A percentile compares a stretch with the other conserved stretches of the same genome.
phyloP scores from a whole-genome alignment of 371 early-diverging fungal species.

The Cokeromyces recurvatus region DNA sequence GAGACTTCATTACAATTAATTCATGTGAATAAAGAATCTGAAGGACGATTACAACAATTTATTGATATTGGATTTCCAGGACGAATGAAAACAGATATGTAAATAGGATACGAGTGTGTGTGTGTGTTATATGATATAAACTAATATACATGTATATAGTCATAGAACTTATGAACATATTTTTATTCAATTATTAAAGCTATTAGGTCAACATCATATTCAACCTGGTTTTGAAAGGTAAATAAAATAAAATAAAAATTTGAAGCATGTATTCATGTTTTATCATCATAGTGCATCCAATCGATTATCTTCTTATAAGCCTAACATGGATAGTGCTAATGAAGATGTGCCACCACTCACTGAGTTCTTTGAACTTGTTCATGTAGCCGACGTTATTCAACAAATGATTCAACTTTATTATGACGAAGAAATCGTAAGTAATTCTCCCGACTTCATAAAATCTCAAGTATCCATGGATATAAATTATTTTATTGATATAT shows the following conservation, averaged over 20 bases:
- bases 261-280: neutral
- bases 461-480: neutral
- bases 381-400: constrained; percentile 80
- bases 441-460: neutral
- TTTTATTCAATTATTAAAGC: constrained; percentile 58
- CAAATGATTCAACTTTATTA: constrained; percentile 89
- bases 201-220: constrained; percentile 63
- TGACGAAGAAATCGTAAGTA: constrained; percentile 64
- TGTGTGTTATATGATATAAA: too few relatives aligned
- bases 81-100: constrained; percentile 25
- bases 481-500: too few relatives aligned
- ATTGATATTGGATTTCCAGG: constrained; percentile 32
- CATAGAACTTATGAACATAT: constrained; percentile 59
- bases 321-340: constrained; percentile 26
- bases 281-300: constrained; percentile 52
- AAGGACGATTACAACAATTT: constrained; percentile 53
- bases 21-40: constrained; percentile 75
- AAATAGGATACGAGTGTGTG: neutral
- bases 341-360: constrained; percentile 52
- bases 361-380: constrained; percentile 85
- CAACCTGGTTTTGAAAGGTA: constrained; percentile 65
- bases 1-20: constrained; percentile 77
- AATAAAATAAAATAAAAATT: neutral
- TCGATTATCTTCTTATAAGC: constrained; percentile 50
- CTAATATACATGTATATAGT: too few relatives aligned